Evolutionary conservation across 1,139 yeast species (phyloP).

Genomic region (Geotrichum macrosporum): DNA sequence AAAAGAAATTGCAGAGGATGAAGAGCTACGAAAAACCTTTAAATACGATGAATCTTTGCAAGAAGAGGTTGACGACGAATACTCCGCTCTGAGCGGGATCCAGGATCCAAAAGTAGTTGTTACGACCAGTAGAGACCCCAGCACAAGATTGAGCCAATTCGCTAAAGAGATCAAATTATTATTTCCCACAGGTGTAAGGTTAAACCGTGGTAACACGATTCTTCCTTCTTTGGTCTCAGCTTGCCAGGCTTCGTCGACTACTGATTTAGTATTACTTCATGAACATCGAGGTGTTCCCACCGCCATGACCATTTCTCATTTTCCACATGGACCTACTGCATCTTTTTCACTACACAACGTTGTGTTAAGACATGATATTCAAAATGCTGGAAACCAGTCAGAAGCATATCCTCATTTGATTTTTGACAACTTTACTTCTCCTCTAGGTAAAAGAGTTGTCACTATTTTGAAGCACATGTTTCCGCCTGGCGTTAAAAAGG

Average conservation of each 20-base stretch:
- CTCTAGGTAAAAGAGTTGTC: slow-evolving; percentile 77
- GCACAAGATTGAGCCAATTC: slow-evolving; percentile 78
- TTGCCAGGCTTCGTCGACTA: slow-evolving; percentile 68
- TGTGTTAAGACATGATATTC: slow-evolving; percentile 85
- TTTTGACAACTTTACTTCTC: slow-evolving; percentile 84
- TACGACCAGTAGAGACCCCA: slow-evolving; percentile 91
- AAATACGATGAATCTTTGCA: slow-evolving; percentile 71
- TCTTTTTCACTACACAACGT: slow-evolving; percentile 93
- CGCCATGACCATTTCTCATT: slow-evolving; percentile 84
- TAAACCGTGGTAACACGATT: slow-evolving; percentile 90
- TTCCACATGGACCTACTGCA: slow-evolving; percentile 98
- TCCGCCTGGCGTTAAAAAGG: slow-evolving; percentile 95
- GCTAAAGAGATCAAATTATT: slow-evolving; percentile 85
- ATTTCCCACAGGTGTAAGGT: slow-evolving; percentile 83
- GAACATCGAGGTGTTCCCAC: slow-evolving; percentile 99
- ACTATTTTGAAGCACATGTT: slow-evolving; percentile 80
- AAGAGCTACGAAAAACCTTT: slow-evolving; percentile 71
- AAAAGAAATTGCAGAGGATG: slow-evolving; percentile 85
- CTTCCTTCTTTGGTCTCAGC: slow-evolving; percentile 82
- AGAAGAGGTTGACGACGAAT: slow-evolving; percentile 74
- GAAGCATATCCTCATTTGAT: slow-evolving; percentile 93
- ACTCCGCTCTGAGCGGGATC: slow-evolving; percentile 79
- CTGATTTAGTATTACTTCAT: slow-evolving; percentile 81
- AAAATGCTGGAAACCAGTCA: slow-evolving; percentile 78
- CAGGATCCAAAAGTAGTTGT: slow-evolving; percentile 89